Percentiles rank a stretch among this genome's conserved stretches.
These are phyloP conservation scores for Spinacia oleracea DNA, from an alignment of 179 eudicot species.

Conservation along the genomic window DNA sequence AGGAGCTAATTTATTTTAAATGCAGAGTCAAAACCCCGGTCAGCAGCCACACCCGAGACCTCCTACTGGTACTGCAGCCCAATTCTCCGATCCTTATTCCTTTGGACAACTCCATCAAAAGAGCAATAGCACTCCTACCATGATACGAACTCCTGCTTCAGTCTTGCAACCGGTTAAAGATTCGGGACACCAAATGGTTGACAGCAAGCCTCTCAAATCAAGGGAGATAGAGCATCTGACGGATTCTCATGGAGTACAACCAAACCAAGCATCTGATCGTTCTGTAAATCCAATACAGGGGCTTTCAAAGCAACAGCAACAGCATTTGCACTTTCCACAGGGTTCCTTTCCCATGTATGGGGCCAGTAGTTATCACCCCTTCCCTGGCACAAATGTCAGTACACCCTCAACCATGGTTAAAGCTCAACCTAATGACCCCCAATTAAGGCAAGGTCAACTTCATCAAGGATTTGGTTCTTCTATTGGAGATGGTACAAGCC, in stretches of 20 bases:
- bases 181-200: constrained; percentile 36
- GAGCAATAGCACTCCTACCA: constrained; percentile 28
- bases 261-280: constrained; percentile 50
- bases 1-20: constrained; percentile 35
- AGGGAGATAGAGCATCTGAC: constrained; percentile 47
- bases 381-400: constrained; percentile 47
- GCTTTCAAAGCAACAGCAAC: constrained; percentile 68
- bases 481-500: constrained; percentile 44
- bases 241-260: constrained; percentile 54
- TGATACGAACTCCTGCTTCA: constrained; percentile 30
- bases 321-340: constrained; percentile 71
- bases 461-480: constrained; percentile 52
- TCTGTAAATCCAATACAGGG: constrained; percentile 54
- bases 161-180: constrained; percentile 34
- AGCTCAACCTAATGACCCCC: constrained; percentile 41
- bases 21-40: constrained; percentile 44
- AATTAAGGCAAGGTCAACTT: constrained; percentile 33
- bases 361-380: constrained; percentile 46
- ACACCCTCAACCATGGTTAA: constrained; percentile 46
- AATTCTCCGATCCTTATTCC: constrained; percentile 44
- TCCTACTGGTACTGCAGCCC: constrained; percentile 40
- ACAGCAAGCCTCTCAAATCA: constrained; percentile 37
- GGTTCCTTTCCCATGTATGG: constrained; percentile 65
- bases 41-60: constrained; percentile 47
- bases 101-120: constrained; percentile 43